Evolutionary conservation across 176 grass and related monocot genomes (phyloP).

Genomic region (Zoysia pacifica): DNA sequence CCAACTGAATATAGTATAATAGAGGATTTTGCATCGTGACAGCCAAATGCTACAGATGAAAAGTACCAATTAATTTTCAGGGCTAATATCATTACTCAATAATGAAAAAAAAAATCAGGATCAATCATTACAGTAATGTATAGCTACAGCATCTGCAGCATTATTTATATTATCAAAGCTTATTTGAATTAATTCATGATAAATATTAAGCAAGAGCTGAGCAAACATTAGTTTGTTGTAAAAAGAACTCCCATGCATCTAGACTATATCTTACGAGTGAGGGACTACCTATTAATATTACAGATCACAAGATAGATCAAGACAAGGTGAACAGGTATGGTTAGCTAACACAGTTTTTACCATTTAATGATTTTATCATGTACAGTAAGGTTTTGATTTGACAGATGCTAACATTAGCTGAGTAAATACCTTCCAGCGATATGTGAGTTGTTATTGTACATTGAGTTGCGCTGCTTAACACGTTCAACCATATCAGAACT

Average conservation of each 20-base stretch:
- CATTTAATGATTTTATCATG: slow-evolving; percentile 1
- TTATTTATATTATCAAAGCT: not conserved
- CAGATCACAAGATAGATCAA: not conserved
- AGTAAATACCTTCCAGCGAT: slow-evolving; percentile 70
- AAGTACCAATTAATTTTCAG: slow-evolving; percentile 28
- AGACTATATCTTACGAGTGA: slow-evolving; percentile 10
- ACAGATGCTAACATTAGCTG: not conserved
- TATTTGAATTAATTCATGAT: slow-evolving; percentile 1
- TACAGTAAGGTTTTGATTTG: not conserved
- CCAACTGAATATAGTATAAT: slow-evolving; percentile 92
- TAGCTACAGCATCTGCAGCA: not conserved
- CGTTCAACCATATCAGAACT: slow-evolving; percentile 94
- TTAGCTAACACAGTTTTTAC: not conserved
- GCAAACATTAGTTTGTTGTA: not conserved
- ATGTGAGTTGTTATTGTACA: slow-evolving; percentile 87
- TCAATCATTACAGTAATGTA: not conserved
- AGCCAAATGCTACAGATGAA: slow-evolving; percentile 61
- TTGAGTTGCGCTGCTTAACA: slow-evolving; percentile 65
- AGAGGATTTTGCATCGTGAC: slow-evolving; percentile 85
- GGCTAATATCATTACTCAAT: not conserved
- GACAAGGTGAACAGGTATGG: not conserved
- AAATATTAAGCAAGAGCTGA: not conserved
- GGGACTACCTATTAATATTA: slow-evolving; percentile 3
- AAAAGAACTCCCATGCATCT: not conserved
- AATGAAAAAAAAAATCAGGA: not conserved